Conservation (phyloP, 108 stramenopile genomes). For the Cyclotella baltica region DNA sequence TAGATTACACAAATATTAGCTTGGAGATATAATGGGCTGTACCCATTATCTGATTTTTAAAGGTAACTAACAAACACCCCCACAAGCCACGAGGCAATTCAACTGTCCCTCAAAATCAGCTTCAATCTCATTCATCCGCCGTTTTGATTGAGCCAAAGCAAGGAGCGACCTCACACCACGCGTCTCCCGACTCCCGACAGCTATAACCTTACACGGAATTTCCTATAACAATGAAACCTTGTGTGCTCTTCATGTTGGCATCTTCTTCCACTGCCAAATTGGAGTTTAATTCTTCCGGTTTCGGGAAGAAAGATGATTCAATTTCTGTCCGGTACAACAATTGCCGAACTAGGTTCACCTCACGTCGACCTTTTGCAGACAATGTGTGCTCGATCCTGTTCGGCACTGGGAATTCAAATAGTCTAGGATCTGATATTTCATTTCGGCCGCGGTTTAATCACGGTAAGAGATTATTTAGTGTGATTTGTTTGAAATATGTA, state of each 20-base stretch:
- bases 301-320: not conserved
- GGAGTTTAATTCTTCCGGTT: not conserved
- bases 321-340: not conserved
- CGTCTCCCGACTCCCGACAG: no score
- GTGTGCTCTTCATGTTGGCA: not conserved
- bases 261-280: not conserved
- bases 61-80: no score
- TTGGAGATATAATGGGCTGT: no score
- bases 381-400: constrained; percentile 1
- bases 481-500: not conserved
- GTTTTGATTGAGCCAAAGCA: no score
- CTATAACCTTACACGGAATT: no score
- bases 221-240: no score
- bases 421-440: not conserved
- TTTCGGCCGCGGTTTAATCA: not conserved
- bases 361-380: not conserved
- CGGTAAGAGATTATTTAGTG: not conserved
- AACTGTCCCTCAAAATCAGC: not conserved
- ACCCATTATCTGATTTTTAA: no score
- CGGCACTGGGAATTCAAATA: not conserved
- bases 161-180: not conserved
- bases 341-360: constrained; percentile 4
- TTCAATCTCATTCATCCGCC: not conserved
- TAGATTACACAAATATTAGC: no score
- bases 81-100: no score